Base-by-base conservation (phyloP, 495 filamentous ascomycete species). In the Trichodelitschia bisporula region DNA sequence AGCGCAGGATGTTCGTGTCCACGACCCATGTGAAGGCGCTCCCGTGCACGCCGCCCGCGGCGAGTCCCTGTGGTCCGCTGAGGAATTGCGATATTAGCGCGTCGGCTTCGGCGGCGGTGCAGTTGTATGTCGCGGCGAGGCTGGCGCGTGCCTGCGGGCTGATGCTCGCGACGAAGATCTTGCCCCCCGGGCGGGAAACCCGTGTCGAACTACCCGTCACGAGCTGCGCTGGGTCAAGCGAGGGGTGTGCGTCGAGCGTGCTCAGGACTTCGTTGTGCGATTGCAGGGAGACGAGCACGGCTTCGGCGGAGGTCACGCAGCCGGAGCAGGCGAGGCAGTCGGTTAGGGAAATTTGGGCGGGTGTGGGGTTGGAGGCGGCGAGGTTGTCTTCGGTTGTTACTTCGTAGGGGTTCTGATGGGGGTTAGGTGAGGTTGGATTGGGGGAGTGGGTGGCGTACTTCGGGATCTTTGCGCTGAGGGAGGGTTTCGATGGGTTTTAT, bases 301-400 rank as follows among this genome's bases (percentile, higher is more conserved):
- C 86, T 50, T 97, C 86, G 13, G 89, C 86, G 9, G 82, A 90
- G 2, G 86, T 97, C 13, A 97, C 89, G 50, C 86, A 97, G 28
- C 86, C 86, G 15, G 86, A 93, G 48, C 86, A 97, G 27, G 86
- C 86, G 28, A 97, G 71, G 45, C 86, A 97, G 50, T 97, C 86
- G 11, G 86, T 97, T 34, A 97, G 64, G 28, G 82, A 92, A 35
- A 97, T 95, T 46, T 91, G 69, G 2, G 86, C 82, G 11, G 73
- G 57, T 15, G 70, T 53, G n/a, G 64, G 47, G 32, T 56, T 54
- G 32, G 66, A 54, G 5, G 58, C 54, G 26, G 56, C 46, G 30
- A 68, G 61, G 51, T 77, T 69, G 50, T 89, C 84, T 60, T 91
- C 83, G 29, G 78, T 79, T 19, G 77, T 74, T 26, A 95, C 82